phyloP scores from a whole-genome alignment of 2,329 filamentous ascomycete genomes.

The Nemania bipapillata region DNA sequence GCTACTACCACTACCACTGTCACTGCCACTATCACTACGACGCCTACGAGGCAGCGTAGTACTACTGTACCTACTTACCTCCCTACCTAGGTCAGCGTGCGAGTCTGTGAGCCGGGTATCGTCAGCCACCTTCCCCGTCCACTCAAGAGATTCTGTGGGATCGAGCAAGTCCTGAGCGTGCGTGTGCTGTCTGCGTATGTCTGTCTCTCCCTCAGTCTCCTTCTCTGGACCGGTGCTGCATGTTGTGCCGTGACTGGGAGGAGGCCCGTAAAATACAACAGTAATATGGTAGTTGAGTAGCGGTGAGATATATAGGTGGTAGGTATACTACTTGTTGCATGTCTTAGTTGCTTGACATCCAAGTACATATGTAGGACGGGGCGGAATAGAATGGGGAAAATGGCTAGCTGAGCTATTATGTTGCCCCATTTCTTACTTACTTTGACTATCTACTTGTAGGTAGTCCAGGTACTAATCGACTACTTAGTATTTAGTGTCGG shows the following conservation, averaged over 20 bases:
- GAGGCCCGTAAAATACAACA: conserved; percentile 16
- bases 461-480: neutral
- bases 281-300: conserved; percentile 27
- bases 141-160: conserved; percentile 22
- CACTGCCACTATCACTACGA: too few species aligned
- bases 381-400: too few species aligned
- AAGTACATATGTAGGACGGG: too few species aligned
- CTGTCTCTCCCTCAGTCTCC: too few species aligned
- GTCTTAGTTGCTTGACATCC: too few species aligned
- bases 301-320: conserved; percentile 23
- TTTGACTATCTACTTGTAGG: neutral
- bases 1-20: too few species aligned
- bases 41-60: neutral
- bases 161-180: neutral
- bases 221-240: conserved; percentile 15
- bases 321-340: neutral
- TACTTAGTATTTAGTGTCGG: neutral
- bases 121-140: conserved; percentile 29
- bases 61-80: neutral
- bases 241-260: neutral
- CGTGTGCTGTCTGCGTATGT: neutral
- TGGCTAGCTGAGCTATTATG: neutral
- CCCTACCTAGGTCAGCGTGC: neutral
- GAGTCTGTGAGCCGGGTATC: conserved; percentile 17
- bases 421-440: too few species aligned